Evolutionary conservation across 306 rosid species (phyloP).

Genomic region (Rosa chinensis): DNA sequence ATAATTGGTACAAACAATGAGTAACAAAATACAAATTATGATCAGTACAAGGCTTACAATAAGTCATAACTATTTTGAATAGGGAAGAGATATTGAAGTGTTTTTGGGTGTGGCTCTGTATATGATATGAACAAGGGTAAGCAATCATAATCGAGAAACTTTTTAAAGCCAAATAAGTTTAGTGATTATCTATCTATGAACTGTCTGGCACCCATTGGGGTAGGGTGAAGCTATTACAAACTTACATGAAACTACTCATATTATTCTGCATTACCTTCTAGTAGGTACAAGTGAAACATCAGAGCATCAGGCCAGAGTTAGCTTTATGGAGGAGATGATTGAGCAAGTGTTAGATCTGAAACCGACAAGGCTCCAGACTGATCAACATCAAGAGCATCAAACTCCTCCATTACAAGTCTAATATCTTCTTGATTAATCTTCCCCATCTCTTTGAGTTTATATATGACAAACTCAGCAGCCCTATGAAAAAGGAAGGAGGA

Average conservation of each 20-base stretch:
- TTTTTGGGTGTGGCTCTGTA: neutral
- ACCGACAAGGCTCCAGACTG: slow-evolving; percentile 69
- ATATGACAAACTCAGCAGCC: slow-evolving; percentile 71
- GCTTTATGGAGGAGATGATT: slow-evolving; percentile 34
- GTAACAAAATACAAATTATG: neutral
- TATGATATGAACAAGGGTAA: neutral
- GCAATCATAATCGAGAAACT: neutral
- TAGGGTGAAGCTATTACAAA: neutral
- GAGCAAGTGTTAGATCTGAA: slow-evolving; percentile 70
- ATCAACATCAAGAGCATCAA: slow-evolving; percentile 86
- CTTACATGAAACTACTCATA: neutral
- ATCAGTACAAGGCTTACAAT: neutral
- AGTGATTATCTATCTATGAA: neutral
- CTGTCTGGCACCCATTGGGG: neutral
- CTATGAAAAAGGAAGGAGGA: slow-evolving; percentile 28
- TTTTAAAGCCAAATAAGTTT: neutral
- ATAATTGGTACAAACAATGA: neutral
- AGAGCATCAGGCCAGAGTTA: slow-evolving; percentile 1
- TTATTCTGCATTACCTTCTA: neutral
- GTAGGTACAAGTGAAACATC: neutral
- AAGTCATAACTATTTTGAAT: neutral
- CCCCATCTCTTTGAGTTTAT: slow-evolving; percentile 90
- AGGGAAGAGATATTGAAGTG: neutral
- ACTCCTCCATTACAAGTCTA: slow-evolving; percentile 64
- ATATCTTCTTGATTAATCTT: slow-evolving; percentile 80